Base-by-base conservation (phyloP, 2,329 filamentous ascomycete genomes). In the Neofusicoccum cordaticola region DNA sequence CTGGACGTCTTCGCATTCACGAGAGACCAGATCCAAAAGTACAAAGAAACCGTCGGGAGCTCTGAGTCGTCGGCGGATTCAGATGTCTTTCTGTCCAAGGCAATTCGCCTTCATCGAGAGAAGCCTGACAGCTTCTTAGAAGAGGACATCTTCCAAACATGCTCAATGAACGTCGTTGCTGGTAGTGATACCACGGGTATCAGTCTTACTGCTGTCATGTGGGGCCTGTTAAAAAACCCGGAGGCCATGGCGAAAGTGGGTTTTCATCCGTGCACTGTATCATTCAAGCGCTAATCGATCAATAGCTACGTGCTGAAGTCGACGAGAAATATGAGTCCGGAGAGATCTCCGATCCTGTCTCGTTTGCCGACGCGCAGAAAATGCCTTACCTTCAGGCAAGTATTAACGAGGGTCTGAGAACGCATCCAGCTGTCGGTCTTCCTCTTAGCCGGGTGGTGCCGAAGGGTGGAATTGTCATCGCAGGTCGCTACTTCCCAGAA, bases 121-220 rank as follows among this genome's bases (percentile, higher is more conserved):
- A 71, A 82, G 47, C 80, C 81, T 0, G 72, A 78, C 1, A 79
- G 73, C 22, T 76, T 83, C 9, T 80, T 77, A 0, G 70, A 77
- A 37, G 74, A 74, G 37, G 80, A 78, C 61, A 64, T 78, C 6
- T 63, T 73, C 7, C 57, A 50, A 0, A 68, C 69, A 0, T 73
- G 72, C 47, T 35, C 71, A 3, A 67, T 68, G 1, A 82, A 81
- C 56, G 70, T 82, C 15, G 70, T 65, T n/a, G 78, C 77, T 3
- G 79, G 76, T 2, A 74, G 70, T 2, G 78, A 78, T 66, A 85
- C 84, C 0, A 85, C 83, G 0, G 78, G 81, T 1, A 81, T 84
- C 50, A 80, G 77, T 2, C 74, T 86, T 0, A 77, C 76, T 0
- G 73, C 78, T 2, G 74, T 82, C 4, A 68, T 85, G 35, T 83